These are phyloP conservation scores for Lipomyces mesembrius DNA, from an alignment of 805 yeast genomes.

Conservation along the genomic window DNA sequence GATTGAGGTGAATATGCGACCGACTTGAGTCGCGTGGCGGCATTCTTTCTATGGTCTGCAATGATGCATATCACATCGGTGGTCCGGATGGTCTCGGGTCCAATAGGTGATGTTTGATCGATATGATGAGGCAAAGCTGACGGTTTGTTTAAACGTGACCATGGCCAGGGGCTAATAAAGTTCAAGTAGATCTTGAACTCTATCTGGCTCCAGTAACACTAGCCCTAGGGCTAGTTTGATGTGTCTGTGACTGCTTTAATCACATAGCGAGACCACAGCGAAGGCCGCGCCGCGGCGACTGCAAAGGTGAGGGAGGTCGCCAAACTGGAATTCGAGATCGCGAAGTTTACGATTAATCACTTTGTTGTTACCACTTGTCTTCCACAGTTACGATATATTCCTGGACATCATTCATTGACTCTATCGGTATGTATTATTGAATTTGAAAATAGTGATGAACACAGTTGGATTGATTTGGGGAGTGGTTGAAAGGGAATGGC, in stretches of 20 bases:
- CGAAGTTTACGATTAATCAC: not conserved
- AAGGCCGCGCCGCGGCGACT: too few relatives aligned
- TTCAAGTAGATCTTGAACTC: not conserved
- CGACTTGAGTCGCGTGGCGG: constrained; percentile 34
- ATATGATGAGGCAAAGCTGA: not conserved
- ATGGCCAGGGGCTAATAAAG: not conserved
- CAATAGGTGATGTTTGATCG: not conserved
- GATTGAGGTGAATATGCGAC: constrained; percentile 36
- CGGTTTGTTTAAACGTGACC: not conserved
- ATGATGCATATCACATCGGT: not conserved
- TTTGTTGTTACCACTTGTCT: not conserved
- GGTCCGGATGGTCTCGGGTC: too few relatives aligned
- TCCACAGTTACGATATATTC: not conserved
- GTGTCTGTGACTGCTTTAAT: not conserved
- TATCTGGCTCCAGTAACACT: not conserved
- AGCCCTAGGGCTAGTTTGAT: not conserved
- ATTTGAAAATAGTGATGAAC: not conserved
- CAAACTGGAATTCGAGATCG: not conserved
- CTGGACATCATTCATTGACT: not conserved
- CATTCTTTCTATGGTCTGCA: constrained; percentile 1
- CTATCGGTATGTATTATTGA: not conserved
- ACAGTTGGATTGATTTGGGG: not conserved
- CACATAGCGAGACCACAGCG: too few relatives aligned
- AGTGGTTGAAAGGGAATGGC: not conserved
- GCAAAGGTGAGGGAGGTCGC: not conserved